phyloP scores from a whole-genome alignment of 78 protist species.

The Dictyostelium citrinum region DNA sequence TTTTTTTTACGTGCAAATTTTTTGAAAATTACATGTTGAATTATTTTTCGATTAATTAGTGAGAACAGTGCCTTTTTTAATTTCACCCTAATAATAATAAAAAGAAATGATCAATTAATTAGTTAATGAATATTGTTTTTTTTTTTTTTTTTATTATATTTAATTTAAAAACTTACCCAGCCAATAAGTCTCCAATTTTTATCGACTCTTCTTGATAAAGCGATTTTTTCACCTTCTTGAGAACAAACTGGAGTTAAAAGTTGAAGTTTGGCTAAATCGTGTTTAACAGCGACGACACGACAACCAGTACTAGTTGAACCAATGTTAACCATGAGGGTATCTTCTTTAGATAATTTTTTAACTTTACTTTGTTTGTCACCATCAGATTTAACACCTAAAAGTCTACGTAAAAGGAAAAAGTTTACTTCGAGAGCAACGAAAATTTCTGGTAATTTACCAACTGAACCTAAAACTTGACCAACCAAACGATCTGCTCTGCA shows the following conservation, averaged over 20 bases:
- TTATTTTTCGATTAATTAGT: background rate
- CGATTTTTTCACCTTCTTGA: constrained; percentile 97
- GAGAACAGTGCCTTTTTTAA: background rate
- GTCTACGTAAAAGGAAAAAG: constrained; percentile 94
- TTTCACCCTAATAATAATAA: background rate
- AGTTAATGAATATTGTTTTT: background rate
- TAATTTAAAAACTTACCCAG: constrained; percentile 44
- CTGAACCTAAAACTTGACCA: constrained; percentile 98
- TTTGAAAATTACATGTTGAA: background rate
- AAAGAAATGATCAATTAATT: too few species aligned
- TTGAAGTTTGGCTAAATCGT: constrained; percentile 94
- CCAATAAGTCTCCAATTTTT: constrained; percentile 97
- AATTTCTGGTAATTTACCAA: constrained; percentile 94
- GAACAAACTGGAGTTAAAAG: constrained; percentile 98
- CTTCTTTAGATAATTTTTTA: constrained; percentile 92
- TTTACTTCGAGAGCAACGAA: constrained; percentile 91
- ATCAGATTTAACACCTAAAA: constrained; percentile 98
- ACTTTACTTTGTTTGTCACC: constrained; percentile 91
- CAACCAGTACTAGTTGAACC: constrained; percentile 99
- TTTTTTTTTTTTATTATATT: background rate
- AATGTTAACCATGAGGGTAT: constrained; percentile 97
- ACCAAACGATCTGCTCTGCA: constrained; percentile 98
- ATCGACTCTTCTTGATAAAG: constrained; percentile 97
- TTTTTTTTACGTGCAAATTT: background rate
- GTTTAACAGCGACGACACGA: constrained; percentile 90